Evolutionary conservation across 2,329 filamentous ascomycete genomes (phyloP), one percentile per base, ranked within the genome.

Genomic region (Ambrosiella xylebori): DNA sequence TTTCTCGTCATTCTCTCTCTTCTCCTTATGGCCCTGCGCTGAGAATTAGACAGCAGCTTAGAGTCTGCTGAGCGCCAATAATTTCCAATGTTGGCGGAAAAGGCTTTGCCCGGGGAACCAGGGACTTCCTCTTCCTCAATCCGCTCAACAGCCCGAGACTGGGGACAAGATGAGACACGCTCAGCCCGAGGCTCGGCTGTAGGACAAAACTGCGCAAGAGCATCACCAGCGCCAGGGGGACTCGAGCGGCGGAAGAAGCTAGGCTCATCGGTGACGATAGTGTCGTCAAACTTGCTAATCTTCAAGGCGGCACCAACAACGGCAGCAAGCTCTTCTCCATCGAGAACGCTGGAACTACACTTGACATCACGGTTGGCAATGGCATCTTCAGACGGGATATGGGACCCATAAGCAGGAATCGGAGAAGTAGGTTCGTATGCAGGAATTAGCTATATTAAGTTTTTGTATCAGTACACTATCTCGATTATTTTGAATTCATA

Each of bases 401-500:
- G 71, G 71, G 62, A 71, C 15, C 15, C 40, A 57, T 57, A 51
- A n/a, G 41, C 51, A 44, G 44, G 41, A n/a, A 60, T 45, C n/a
- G 59, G 56, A 55, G 59, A 59, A 27, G 45, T 53, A 47, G 58
- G 59, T 50, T 57, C 55, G 45, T 60, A 60, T n/a, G 44, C 50
- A 37, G 55, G 41, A 40, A 57, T 40, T 51, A 38, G 51, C 59
- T 60, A 60, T 44, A 57, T 54, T 53, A 45, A 17, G 27, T 27
- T 53, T n/a, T 15, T 50, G 38, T 40, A 57, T 60, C 55, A 57
- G 58, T 56, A 54, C 35, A 45, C 50, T 56, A 52, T 59, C 45
- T 45, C 37, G 35, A 56, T 56, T 36, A 36, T 41, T 50, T 17
- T 44, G 27, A 19, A 17, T 27, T 39, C 9, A n/a, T 40, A 50